Evolutionary conservation across 2,329 filamentous ascomycete genomes (phyloP).

Genomic region (Exserohilum turcica): DNA sequence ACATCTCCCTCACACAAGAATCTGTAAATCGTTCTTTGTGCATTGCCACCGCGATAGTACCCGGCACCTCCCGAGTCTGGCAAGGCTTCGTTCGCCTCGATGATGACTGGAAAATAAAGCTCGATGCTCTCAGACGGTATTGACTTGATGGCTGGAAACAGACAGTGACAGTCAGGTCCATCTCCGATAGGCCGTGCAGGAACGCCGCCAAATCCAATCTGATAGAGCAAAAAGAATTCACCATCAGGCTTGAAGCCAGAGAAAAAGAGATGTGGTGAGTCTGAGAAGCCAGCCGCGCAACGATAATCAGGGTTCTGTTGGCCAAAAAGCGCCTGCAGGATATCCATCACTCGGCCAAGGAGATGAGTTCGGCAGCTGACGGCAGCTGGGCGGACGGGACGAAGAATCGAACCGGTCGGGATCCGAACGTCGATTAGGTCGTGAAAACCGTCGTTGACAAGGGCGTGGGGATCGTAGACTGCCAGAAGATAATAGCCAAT

Average conservation of each 20-base stretch:
- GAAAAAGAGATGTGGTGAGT: constrained; percentile 59
- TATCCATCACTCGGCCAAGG: constrained; percentile 55
- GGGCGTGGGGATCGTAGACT: constrained; percentile 54
- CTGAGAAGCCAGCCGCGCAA: constrained; percentile 57
- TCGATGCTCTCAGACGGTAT: constrained; percentile 58
- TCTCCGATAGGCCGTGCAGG: constrained; percentile 56
- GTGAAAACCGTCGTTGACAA: constrained; percentile 59
- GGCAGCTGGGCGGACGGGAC: constrained; percentile 55
- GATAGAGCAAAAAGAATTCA: constrained; percentile 57
- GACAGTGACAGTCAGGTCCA: constrained; percentile 57
- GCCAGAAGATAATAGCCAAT: constrained; percentile 57
- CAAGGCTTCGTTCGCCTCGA: constrained; percentile 56
- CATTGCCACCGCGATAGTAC: constrained; percentile 56
- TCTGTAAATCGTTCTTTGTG: constrained; percentile 55
- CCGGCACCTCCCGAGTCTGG: constrained; percentile 57
- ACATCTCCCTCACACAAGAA: constrained; percentile 55
- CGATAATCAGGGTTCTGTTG: constrained; percentile 54
- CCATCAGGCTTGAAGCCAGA: constrained; percentile 56
- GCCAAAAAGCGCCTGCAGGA: constrained; percentile 58
- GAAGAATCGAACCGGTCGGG: constrained; percentile 53
- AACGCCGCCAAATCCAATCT: constrained; percentile 58
- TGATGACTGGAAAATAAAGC: constrained; percentile 55
- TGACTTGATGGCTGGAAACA: constrained; percentile 58
- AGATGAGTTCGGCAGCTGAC: constrained; percentile 57
- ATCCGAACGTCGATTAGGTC: constrained; percentile 56